Base-by-base conservation (phyloP, 2,329 filamentous ascomycete genomes). In the Colletotrichum tamarilloi region DNA sequence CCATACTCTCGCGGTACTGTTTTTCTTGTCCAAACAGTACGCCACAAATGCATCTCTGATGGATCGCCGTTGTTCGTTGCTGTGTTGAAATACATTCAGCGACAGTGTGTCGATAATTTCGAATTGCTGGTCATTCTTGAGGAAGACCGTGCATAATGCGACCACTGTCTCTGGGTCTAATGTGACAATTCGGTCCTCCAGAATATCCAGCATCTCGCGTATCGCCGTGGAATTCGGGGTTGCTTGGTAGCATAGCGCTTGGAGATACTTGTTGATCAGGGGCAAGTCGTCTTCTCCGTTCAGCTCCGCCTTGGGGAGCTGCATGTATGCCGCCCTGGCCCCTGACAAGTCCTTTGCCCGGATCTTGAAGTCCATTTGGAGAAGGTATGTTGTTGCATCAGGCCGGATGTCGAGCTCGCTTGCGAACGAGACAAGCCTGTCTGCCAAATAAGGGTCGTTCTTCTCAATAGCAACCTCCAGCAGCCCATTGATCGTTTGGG, bases 61-160 rank as follows among this genome's bases (percentile, higher is more conserved):
- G 38, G 88, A 81, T 8, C 86, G 86, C 73, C 95, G 91, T 79
- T 97, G 93, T 14, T 88, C 85, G 28, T 92, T 87, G 58, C 93
- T 93, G 80, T 91, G 94, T 68, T 92, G 89, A 76, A 91, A 90
- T 5, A 91, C 89, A 76, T 97, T 92, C 5, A 92, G 88, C 28
- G 95, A 94, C 19, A 98, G 88, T 0, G 97, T 88, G 79, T 97
- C 94, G 74, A 95, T 92, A 5, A 95, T 91, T 74, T 97, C 95
- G 75, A 92, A 91, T 56, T 92, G 88, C 79, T 97, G 94, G 77
- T 94, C 93, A 53, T 93, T 91, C 74, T 90, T 88, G 12, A 98
- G 87, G 76, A 97, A 93, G 55, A 93, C 86, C 57, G 92, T 86
- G 73, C 92, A 93, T n/a, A 98, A 86, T 0, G 90, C 88, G 7